Conservation (phyloP, 257 asterid species). For the Cordia subcordata region DNA sequence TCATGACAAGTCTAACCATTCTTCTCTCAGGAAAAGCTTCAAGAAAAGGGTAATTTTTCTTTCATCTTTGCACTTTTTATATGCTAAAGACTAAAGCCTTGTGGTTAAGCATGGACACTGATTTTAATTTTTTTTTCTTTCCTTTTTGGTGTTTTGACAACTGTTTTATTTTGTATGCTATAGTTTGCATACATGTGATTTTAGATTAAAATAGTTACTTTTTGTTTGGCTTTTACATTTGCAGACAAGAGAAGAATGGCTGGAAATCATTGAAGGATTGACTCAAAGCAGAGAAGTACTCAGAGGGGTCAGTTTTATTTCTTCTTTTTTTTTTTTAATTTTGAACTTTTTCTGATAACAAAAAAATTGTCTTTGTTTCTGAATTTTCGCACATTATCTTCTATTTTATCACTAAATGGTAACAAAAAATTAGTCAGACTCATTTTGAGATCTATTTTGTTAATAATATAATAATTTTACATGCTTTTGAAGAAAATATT, state of each 20-base stretch:
- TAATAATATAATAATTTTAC: background rate
- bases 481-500: no score
- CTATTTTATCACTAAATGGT: no score
- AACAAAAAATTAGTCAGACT: background rate
- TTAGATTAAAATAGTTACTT: background rate
- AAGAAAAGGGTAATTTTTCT: constrained; percentile 33
- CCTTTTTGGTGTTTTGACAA: no score
- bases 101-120: background rate
- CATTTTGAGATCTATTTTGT: background rate
- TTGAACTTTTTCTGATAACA: no score
- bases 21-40: constrained; percentile 10
- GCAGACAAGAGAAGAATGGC: constrained; percentile 39
- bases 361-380: background rate
- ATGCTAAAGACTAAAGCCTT: background rate
- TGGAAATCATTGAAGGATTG: constrained; percentile 29
- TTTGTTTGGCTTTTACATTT: background rate
- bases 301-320: constrained; percentile 34
- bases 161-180: background rate
- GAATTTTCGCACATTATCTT: constrained; percentile 12
- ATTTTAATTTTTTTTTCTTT: no score
- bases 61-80: background rate
- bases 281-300: constrained; percentile 34
- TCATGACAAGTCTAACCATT: constrained; percentile 33
- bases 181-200: background rate
- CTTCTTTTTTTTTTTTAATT: background rate